These are phyloP conservation scores for Rauvolfia tetraphylla DNA, from an alignment of 257 asterid genomes.

Conservation along the genomic window DNA sequence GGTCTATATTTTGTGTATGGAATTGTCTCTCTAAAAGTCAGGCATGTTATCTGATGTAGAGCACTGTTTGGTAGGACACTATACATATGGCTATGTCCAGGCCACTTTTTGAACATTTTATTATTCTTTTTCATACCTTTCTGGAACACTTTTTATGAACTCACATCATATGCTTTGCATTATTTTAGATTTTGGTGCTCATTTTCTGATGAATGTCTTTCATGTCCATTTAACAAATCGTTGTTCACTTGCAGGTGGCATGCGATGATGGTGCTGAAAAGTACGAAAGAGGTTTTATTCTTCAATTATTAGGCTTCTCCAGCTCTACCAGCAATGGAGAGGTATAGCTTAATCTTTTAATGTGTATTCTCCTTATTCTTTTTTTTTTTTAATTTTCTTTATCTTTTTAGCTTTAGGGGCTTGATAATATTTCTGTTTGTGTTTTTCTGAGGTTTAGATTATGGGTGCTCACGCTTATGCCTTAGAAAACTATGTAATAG, in stretches of 20 bases:
- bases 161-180: neutral
- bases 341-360: constrained; percentile 32
- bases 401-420: neutral
- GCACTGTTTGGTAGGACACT: neutral
- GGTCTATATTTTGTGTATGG: neutral
- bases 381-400: neutral
- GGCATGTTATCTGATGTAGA: too few relatives aligned
- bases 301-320: constrained; percentile 62
- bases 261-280: constrained; percentile 71
- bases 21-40: neutral
- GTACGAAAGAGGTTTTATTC: constrained; percentile 72
- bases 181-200: constrained; percentile 1
- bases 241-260: constrained; percentile 64
- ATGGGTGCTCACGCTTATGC: neutral
- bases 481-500: neutral
- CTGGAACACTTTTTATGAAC: neutral
- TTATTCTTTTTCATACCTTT: too few relatives aligned
- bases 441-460: neutral
- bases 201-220: neutral
- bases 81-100: too few relatives aligned
- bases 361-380: neutral
- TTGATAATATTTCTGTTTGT: neutral
- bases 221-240: constrained; percentile 8
- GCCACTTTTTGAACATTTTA: too few relatives aligned
- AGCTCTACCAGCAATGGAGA: constrained; percentile 40